Evolutionary conservation across 306 rosid species (phyloP).

Genomic region (Cicer arietinum): DNA sequence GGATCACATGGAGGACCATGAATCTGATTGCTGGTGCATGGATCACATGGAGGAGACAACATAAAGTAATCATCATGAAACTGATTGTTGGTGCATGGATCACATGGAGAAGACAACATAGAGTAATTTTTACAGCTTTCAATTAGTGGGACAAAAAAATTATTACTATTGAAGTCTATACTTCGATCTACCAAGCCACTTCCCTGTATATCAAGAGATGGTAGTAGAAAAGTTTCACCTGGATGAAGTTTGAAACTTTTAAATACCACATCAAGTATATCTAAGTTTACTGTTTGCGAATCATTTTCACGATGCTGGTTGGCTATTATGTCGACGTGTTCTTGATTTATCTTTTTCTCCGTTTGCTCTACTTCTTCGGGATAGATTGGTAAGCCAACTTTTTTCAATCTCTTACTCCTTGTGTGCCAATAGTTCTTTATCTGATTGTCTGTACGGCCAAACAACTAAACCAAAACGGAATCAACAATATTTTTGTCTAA

Average conservation of each 20-base stretch:
- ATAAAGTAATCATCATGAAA: too few relatives aligned
- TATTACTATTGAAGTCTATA: conserved; percentile 47
- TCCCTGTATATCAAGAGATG: conserved; percentile 48
- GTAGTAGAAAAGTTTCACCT: conserved; percentile 30
- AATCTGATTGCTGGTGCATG: too few relatives aligned
- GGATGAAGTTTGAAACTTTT: conserved; percentile 39
- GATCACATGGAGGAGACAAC: too few relatives aligned
- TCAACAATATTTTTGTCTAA: too few relatives aligned
- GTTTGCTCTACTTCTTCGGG: conserved; percentile 60
- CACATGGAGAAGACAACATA: background rate
- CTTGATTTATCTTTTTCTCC: conserved; percentile 52
- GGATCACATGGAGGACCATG: conserved; percentile 47
- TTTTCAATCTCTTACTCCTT: conserved; percentile 68
- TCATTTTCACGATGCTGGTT: conserved; percentile 45
- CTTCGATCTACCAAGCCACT: conserved; percentile 53
- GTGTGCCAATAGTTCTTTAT: conserved; percentile 91
- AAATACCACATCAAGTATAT: conserved; percentile 55
- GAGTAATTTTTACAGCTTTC: conserved; percentile 46
- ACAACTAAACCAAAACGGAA: conserved; percentile 31
- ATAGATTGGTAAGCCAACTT: conserved; percentile 73
- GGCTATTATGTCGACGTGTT: conserved; percentile 46
- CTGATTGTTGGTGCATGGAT: too few relatives aligned
- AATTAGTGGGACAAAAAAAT: conserved; percentile 38
- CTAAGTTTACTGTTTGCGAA: conserved; percentile 49
- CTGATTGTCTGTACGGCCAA: conserved; percentile 92